Evolutionary conservation across 352 stramenopile species (phyloP), one percentile per base, ranked within the genome.

Genomic region (Thraustochytrium striatum): DNA sequence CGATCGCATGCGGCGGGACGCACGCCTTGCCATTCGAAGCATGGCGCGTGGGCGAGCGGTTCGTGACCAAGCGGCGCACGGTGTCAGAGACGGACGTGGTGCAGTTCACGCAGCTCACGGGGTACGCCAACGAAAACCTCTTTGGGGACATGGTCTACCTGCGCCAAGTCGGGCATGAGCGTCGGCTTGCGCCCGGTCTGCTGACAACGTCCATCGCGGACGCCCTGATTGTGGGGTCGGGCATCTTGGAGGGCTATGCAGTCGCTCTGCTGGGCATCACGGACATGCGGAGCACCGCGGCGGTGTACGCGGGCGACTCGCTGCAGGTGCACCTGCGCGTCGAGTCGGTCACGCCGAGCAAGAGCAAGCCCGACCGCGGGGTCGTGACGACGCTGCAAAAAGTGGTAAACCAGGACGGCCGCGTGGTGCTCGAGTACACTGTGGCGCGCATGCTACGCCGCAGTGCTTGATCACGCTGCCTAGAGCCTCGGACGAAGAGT

Each of bases 121-220:
- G 70, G 35, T 80, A 80, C 58, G 53, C 47, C 33, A 35, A 32
- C 16, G 70, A 80, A 52, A 80, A 80, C 57, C 50, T 80, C 32
- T 80, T 80, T 57, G 70, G 70, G 16, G 70, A 80, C 58, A 70
- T 72, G 41, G 55, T 59, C 25, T 75, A 75, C 39, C 65, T 75
- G 7, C 21, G 25, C 2, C 30, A 75, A 16, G 25, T 61, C 0
- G 55, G 55, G 11, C 55, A 80, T 35, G 28, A 32, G 30, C 38
- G 58, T 11, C 70, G 55, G 8, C 58, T 80, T 5, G 70, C 36
- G 2, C 70, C 70, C 16, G 70, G 55, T 19, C 16, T 80, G 41
- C 43, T 80, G 21, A 80, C 70, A 25, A 39, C 70, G 16, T 80
- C 70, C 7, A 52, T 80, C 33, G 70, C 70, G 21, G 70, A 80